These are phyloP conservation scores for Phytopythium sindhum DNA, from an alignment of 352 stramenopile genomes.

Conservation along the genomic window DNA sequence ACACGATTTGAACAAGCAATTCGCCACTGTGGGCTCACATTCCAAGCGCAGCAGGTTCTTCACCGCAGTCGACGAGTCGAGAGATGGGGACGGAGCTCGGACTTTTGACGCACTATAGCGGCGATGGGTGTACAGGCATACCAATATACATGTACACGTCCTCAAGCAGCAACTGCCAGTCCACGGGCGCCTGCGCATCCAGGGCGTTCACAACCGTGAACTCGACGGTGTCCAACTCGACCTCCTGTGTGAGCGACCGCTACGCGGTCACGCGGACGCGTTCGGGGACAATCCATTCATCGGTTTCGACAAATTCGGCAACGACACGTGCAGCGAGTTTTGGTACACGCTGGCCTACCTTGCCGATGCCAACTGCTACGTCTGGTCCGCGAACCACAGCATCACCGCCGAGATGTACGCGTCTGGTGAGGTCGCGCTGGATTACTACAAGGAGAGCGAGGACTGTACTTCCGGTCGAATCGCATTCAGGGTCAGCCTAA, in stretches of 20 bases:
- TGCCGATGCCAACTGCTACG: constrained; percentile 9
- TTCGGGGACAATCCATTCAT: background rate
- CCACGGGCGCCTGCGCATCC: no score
- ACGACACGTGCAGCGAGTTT: background rate
- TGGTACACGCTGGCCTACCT: background rate
- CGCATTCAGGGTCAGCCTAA: background rate
- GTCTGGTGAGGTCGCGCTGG: background rate
- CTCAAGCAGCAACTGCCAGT: no score
- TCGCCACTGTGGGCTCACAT: no score
- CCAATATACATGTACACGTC: no score
- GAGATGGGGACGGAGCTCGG: no score
- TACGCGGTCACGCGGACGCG: background rate
- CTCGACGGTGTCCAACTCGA: no score
- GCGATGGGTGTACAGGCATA: no score
- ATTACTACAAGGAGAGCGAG: constrained; percentile 1
- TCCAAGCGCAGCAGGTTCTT: no score
- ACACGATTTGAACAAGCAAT: no score
- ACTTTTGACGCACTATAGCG: no score
- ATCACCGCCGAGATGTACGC: constrained; percentile 1
- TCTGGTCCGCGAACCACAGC: constrained; percentile 4
- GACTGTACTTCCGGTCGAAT: background rate
- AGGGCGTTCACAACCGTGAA: no score
- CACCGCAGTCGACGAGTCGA: no score
- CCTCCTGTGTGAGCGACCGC: background rate
- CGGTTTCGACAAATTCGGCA: background rate